Percentiles rank a stretch among this genome's conserved stretches.
These are phyloP conservation scores for Davidsoniella eucalypti DNA, from an alignment of 2,329 filamentous ascomycete genomes.

Conservation along the genomic window DNA sequence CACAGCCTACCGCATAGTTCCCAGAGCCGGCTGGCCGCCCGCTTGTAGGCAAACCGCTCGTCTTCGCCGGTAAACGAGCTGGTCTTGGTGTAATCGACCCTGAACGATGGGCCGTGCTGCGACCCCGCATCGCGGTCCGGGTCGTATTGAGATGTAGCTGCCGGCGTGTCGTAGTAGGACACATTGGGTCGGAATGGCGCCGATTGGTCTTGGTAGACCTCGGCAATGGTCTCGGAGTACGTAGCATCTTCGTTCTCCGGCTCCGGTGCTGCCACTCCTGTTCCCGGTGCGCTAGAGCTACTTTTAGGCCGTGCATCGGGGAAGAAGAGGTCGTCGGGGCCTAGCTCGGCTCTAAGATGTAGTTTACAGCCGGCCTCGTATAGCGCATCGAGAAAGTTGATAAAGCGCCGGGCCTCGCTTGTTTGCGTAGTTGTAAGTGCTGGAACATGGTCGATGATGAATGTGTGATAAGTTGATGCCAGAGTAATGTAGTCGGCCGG, in stretches of 20 bases:
- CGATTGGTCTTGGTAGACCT: constrained; percentile 63
- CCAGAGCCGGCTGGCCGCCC: constrained; percentile 63
- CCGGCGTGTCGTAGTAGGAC: constrained; percentile 40
- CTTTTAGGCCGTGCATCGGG: constrained; percentile 31
- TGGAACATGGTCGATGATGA: constrained; percentile 56
- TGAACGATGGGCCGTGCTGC: constrained; percentile 23
- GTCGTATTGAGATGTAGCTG: constrained; percentile 32
- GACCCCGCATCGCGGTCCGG: constrained; percentile 38
- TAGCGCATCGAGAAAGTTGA: constrained; percentile 62
- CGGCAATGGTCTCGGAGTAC: constrained; percentile 31
- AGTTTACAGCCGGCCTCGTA: constrained; percentile 73
- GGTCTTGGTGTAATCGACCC: constrained; percentile 50
- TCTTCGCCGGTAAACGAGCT: constrained; percentile 62
- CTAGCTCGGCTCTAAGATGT: constrained; percentile 47
- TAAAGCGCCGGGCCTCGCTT: constrained; percentile 67
- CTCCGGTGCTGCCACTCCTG: constrained; percentile 10
- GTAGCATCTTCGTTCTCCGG: constrained; percentile 22
- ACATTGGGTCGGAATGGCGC: constrained; percentile 68
- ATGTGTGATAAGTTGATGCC: constrained; percentile 62
- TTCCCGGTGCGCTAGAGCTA: neutral
- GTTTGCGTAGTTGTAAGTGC: constrained; percentile 51
- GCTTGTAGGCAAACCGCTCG: constrained; percentile 65
- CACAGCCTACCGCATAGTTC: constrained; percentile 60
- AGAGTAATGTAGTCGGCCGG: constrained; percentile 73
- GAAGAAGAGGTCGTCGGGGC: constrained; percentile 64